Evolutionary conservation across 2,329 filamentous ascomycete genomes (phyloP).

Genomic region (Cercospora sp.): DNA sequence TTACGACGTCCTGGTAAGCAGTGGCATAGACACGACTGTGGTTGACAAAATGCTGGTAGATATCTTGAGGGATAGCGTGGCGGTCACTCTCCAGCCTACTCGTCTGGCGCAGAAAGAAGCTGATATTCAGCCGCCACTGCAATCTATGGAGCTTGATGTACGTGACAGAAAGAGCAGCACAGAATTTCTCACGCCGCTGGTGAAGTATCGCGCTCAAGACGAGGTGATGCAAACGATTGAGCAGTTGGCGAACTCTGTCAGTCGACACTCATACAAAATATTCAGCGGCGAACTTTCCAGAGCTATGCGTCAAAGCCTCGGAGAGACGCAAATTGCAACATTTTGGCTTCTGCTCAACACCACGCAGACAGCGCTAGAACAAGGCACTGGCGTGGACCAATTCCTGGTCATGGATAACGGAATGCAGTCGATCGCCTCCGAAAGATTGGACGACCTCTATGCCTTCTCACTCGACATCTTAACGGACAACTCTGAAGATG

Average conservation of each 20-base stretch:
- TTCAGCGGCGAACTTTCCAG: conserved; percentile 67
- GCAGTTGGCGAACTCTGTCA: conserved; percentile 40
- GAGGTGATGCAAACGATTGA: conserved; percentile 30
- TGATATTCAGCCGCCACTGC: conserved; percentile 23
- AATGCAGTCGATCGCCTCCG: background rate
- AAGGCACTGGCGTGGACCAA: conserved; percentile 61
- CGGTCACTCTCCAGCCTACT: conserved; percentile 46
- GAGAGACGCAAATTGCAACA: conserved; percentile 64
- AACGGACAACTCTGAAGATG: conserved; percentile 42
- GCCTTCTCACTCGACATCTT: conserved; percentile 66
- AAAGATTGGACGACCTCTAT: conserved; percentile 64
- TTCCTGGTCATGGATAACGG: conserved; percentile 53
- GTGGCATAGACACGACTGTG: conserved; percentile 65
- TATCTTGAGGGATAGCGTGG: conserved; percentile 73
- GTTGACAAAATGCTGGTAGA: conserved; percentile 67
- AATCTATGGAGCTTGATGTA: conserved; percentile 25
- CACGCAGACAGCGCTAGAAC: conserved; percentile 58
- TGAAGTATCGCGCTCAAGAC: conserved; percentile 34
- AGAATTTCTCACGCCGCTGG: conserved; percentile 33
- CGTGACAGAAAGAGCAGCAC: conserved; percentile 21
- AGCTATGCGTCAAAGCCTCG: conserved; percentile 59
- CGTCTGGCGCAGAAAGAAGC: conserved; percentile 19
- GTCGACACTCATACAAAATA: conserved; percentile 20
- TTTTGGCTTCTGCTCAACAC: conserved; percentile 81
- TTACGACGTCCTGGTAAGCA: conserved; percentile 63